Evolutionary conservation across 257 asterid species (phyloP).

Genomic region (Salvia hispanica): DNA sequence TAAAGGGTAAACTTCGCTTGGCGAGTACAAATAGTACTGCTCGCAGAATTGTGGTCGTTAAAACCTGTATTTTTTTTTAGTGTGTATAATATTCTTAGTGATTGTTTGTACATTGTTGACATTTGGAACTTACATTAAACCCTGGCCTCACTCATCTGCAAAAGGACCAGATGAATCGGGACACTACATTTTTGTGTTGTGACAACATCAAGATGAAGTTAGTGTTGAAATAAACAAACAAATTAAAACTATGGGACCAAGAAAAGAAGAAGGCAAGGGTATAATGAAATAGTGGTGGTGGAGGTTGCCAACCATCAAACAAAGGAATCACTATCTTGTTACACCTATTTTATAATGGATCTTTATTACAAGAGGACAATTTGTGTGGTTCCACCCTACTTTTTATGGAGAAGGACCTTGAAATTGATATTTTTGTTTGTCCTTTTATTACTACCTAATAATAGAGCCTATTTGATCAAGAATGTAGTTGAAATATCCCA

Average conservation of each 20-base stretch:
- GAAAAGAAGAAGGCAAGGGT: background rate
- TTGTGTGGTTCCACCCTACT: slow-evolving; percentile 35
- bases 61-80: too few relatives aligned
- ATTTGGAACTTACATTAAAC: background rate
- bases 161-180: background rate
- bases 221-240: background rate
- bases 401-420: slow-evolving; percentile 26
- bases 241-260: background rate
- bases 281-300: background rate
- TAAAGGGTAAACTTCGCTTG: too few relatives aligned
- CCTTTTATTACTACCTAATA: background rate
- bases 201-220: background rate
- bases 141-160: background rate
- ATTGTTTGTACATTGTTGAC: too few relatives aligned
- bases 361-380: slow-evolving; percentile 35
- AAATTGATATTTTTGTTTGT: slow-evolving; percentile 29
- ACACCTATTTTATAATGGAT: slow-evolving; percentile 22
- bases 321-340: slow-evolving; percentile 31
- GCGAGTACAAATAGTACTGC: too few relatives aligned
- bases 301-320: slow-evolving; percentile 19
- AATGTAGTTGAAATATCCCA: background rate
- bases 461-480: background rate
- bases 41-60: too few relatives aligned
- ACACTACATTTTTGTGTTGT: background rate
- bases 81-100: too few relatives aligned